A percentile compares a stretch with the other conserved stretches of the same genome.
Evolutionary conservation across 495 filamentous ascomycete species (phyloP).

Genomic region (Penicillium goetzii): DNA sequence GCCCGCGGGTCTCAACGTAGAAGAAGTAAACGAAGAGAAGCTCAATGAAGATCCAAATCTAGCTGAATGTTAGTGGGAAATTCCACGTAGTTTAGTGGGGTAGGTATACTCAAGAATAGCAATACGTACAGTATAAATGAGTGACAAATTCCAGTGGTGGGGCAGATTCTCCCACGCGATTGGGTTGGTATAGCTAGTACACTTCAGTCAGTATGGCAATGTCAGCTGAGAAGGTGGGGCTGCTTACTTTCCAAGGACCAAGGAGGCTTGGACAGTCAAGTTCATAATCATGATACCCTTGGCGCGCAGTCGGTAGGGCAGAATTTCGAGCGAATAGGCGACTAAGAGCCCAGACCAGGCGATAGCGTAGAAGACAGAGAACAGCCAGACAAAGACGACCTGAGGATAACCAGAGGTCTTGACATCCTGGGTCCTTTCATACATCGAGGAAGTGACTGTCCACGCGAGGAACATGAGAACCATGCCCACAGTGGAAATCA

Average conservation of each 20-base stretch:
- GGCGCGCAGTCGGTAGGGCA: constrained; percentile 66
- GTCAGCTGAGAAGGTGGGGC: not conserved
- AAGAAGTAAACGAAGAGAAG: constrained; percentile 63
- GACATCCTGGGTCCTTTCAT: constrained; percentile 50
- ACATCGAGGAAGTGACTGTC: constrained; percentile 57
- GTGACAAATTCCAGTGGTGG: constrained; percentile 57
- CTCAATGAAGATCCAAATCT: constrained; percentile 60
- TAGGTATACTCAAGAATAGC: not conserved
- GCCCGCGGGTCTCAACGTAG: constrained; percentile 66
- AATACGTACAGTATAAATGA: constrained; percentile 55
- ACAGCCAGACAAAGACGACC: constrained; percentile 63
- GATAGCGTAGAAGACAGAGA: constrained; percentile 57
- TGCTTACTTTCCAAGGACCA: constrained; percentile 57
- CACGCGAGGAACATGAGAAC: constrained; percentile 58
- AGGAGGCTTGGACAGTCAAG: constrained; percentile 59
- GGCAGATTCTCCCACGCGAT: constrained; percentile 57
- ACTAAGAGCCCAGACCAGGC: constrained; percentile 64
- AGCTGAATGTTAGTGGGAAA: not conserved
- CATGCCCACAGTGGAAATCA: constrained; percentile 61
- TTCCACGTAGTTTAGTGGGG: not conserved
- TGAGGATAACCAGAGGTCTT: constrained; percentile 53
- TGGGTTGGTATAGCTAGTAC: constrained; percentile 48
- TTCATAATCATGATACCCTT: constrained; percentile 71
- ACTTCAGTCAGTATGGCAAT: constrained; percentile 1
- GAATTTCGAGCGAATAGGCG: constrained; percentile 64